These are phyloP conservation scores for Avena eriantha DNA, from an alignment of 176 grass and related monocot species.

Conservation along the genomic window DNA sequence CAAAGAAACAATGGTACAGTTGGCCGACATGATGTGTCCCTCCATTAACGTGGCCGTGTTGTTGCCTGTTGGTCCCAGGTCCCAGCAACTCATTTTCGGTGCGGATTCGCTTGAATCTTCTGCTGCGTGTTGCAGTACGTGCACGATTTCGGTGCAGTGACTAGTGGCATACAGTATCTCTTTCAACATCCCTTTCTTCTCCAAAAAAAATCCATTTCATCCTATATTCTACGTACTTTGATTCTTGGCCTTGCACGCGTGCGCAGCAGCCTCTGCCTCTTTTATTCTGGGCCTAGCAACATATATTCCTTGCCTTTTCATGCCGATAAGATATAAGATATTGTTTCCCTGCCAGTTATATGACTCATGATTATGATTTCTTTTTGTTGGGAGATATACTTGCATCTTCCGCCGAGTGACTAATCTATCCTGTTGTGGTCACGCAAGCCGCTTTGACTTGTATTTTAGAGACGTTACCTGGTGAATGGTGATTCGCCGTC, in stretches of 20 bases:
- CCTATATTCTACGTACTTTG: background rate
- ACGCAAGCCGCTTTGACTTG: slow-evolving; percentile 36
- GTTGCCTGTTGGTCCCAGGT: slow-evolving; percentile 14
- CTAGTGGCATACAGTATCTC: background rate
- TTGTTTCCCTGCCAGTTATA: background rate
- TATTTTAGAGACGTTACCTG: background rate
- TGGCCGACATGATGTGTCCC: slow-evolving; percentile 14
- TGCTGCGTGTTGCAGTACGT: slow-evolving; percentile 14
- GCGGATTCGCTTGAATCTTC: slow-evolving; percentile 19
- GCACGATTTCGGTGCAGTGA: slow-evolving; percentile 39
- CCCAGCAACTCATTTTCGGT: slow-evolving; percentile 22
- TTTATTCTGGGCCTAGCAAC: background rate
- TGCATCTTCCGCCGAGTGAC: slow-evolving; percentile 10
- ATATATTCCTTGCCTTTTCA: slow-evolving; percentile 2
- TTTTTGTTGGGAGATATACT: slow-evolving; percentile 20
- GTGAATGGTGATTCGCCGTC: slow-evolving; percentile 16
- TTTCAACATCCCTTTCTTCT: background rate
- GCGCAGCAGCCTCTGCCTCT: background rate
- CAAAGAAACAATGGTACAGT: background rate
- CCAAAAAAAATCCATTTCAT: no score
- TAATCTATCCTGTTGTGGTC: slow-evolving; percentile 18
- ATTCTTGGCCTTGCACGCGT: background rate
- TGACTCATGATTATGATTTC: background rate
- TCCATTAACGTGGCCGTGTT: slow-evolving; percentile 16
- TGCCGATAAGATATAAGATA: slow-evolving; percentile 2